phyloP scores from a whole-genome alignment of 2,329 filamentous ascomycete species.

The Esteya vermicola region DNA sequence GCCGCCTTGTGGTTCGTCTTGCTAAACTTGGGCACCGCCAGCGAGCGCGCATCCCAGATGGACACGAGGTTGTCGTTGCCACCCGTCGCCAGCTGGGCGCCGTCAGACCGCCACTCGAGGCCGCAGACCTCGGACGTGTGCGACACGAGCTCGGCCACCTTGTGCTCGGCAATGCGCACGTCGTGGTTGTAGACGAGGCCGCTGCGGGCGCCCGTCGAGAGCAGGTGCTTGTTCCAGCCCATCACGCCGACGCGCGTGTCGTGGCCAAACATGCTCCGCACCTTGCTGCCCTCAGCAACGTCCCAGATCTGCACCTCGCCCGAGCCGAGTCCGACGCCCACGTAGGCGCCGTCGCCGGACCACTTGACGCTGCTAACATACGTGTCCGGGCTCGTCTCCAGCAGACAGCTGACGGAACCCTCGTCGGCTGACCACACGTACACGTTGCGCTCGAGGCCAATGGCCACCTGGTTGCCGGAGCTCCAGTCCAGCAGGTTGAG shows the following conservation, averaged over 20 bases:
- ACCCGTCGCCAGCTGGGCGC: conserved; percentile 89
- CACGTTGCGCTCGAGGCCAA: conserved; percentile 90
- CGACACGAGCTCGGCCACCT: conserved; percentile 89
- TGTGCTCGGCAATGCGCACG: conserved; percentile 94
- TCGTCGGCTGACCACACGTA: conserved; percentile 98
- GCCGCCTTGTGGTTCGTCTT: conserved; percentile 99
- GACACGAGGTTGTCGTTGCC: conserved; percentile 98
- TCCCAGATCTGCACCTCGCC: conserved; percentile 99
- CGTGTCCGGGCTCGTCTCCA: conserved; percentile 80
- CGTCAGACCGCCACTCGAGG: conserved; percentile 93
- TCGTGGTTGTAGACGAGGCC: conserved; percentile 98
- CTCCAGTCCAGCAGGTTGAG: conserved; percentile 98
- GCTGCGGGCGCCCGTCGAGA: conserved; percentile 88
- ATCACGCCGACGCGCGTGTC: conserved; percentile 94
- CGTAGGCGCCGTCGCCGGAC: conserved; percentile 93
- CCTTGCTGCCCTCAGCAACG: conserved; percentile 84
- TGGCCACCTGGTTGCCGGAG: conserved; percentile 92
- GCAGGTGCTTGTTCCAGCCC: conserved; percentile 97
- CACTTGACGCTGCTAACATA: conserved; percentile 98
- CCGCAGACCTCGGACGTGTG: conserved; percentile 98
- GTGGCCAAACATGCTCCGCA: conserved; percentile 97
- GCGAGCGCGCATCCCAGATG: conserved; percentile 94
- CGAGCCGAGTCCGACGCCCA: conserved; percentile 84
- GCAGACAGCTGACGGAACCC: conserved; percentile 73
- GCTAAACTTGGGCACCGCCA: conserved; percentile 92